These are phyloP conservation scores for Discostella stelligera DNA, from an alignment of 352 stramenopile genomes.

Conservation along the genomic window DNA sequence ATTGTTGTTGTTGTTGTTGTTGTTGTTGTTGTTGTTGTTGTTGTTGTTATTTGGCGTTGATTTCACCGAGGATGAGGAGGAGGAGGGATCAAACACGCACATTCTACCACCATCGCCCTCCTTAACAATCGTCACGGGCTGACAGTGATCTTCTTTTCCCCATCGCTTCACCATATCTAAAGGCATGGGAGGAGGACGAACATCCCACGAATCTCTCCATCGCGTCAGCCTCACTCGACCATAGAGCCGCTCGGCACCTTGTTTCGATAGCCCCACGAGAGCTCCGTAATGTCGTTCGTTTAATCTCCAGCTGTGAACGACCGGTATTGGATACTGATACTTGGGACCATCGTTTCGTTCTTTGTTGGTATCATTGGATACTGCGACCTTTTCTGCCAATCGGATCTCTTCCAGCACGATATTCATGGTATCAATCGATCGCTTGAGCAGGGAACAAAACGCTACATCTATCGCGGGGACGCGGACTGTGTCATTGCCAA, in stretches of 20 bases:
- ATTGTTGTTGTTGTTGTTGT: slow-evolving; percentile 2
- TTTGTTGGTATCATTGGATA: background rate
- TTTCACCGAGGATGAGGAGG: background rate
- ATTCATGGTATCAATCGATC: slow-evolving; percentile 43
- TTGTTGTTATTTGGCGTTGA: no score
- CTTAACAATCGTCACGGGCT: slow-evolving; percentile 40
- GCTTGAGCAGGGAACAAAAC: slow-evolving; percentile 38
- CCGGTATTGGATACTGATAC: slow-evolving; percentile 45
- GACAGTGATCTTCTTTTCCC: slow-evolving; percentile 34
- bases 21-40: no score
- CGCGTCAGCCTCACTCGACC: slow-evolving; percentile 86
- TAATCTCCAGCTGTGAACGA: slow-evolving; percentile 79
- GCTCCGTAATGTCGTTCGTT: slow-evolving; percentile 89
- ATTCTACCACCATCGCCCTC: slow-evolving; percentile 19
- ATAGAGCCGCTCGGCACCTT: slow-evolving; percentile 86
- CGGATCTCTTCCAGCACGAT: slow-evolving; percentile 43
- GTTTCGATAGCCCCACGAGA: slow-evolving; percentile 87
- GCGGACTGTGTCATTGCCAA: background rate
- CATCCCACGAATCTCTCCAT: slow-evolving; percentile 80
- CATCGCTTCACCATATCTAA: slow-evolving; percentile 39
- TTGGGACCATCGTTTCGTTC: slow-evolving; percentile 1
- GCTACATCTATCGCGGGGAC: slow-evolving; percentile 41
- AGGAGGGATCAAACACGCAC: slow-evolving; percentile 18
- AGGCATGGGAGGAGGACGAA: slow-evolving; percentile 50
- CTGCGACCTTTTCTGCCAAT: slow-evolving; percentile 23